These are phyloP conservation scores for Oehlia diaphana DNA, from an alignment of 192 early-diverging fungal species.

Conservation along the genomic window DNA sequence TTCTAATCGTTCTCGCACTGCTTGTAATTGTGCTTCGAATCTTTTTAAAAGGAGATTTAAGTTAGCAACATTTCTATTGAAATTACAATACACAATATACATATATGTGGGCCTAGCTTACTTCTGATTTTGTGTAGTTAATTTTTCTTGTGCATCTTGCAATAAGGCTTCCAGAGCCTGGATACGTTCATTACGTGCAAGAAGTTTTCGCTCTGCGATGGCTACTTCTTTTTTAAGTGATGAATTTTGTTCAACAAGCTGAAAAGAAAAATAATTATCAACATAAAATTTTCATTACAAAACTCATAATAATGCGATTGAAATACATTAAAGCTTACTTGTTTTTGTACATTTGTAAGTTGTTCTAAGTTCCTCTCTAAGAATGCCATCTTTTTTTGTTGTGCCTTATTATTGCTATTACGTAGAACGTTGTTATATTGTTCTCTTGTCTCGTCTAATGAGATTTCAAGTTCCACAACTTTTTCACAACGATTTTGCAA, in stretches of 20 bases:
- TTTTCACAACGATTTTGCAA: slow-evolving; percentile 97
- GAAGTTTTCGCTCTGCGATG: slow-evolving; percentile 88
- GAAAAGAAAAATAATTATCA: slow-evolving; percentile 17
- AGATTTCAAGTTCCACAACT: slow-evolving; percentile 97
- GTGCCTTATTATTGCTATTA: slow-evolving; percentile 79
- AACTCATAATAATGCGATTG: not conserved
- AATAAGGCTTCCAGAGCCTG: slow-evolving; percentile 82
- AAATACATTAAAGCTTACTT: slow-evolving; percentile 35
- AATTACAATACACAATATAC: not conserved
- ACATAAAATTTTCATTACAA: not conserved
- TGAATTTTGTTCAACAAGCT: slow-evolving; percentile 95
- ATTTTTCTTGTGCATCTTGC: slow-evolving; percentile 81
- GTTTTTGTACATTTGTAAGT: slow-evolving; percentile 92
- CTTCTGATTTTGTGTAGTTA: slow-evolving; percentile 74
- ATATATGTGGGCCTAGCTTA: slow-evolving; percentile 20
- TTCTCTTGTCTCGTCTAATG: slow-evolving; percentile 93
- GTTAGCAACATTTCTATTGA: not conserved
- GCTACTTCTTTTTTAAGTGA: slow-evolving; percentile 93
- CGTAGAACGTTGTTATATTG: slow-evolving; percentile 87
- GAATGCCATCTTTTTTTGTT: slow-evolving; percentile 97
- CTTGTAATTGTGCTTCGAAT: slow-evolving; percentile 81
- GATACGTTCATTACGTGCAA: slow-evolving; percentile 92
- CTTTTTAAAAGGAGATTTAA: slow-evolving; percentile 34
- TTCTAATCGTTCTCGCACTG: slow-evolving; percentile 76
- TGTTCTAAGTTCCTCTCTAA: slow-evolving; percentile 97